Evolutionary conservation across 331 rosid species (phyloP).

Genomic region (Telfairia occidentalis): DNA sequence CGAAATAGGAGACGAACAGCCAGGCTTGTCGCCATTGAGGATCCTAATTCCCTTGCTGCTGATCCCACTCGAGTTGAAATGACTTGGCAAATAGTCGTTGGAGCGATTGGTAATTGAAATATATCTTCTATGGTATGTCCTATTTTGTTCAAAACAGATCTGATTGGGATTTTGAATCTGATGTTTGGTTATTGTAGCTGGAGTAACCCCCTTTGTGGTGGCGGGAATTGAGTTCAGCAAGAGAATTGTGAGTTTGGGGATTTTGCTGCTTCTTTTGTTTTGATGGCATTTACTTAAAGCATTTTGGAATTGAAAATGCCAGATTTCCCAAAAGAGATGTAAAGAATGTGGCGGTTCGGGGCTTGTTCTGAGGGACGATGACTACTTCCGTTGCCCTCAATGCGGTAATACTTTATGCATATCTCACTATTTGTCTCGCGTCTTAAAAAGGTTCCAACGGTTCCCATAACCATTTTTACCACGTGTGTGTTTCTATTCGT

Average conservation of each 20-base stretch:
- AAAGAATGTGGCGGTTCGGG: conserved; percentile 81
- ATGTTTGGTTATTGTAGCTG: conserved; percentile 47
- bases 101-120: conserved; percentile 38
- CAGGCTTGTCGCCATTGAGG: conserved; percentile 28
- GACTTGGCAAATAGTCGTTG: conserved; percentile 72
- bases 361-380: conserved; percentile 46
- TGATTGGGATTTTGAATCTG: neutral
- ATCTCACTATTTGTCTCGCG: no score
- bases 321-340: conserved; percentile 66
- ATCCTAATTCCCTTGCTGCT: conserved; percentile 27
- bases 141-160: neutral
- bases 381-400: conserved; percentile 54
- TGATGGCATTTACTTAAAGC: neutral
- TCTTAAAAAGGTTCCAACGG: no score
- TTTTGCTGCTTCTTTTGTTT: neutral
- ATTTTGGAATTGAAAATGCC: neutral
- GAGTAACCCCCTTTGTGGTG: conserved; percentile 77
- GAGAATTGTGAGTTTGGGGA: conserved; percentile 54
- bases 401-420: conserved; percentile 41
- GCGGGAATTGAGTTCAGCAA: conserved; percentile 89
- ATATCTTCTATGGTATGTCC: neutral
- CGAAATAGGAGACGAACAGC: conserved; percentile 17
- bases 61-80: conserved; percentile 35
- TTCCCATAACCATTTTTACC: no score
- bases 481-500: no score